Base-by-base conservation (phyloP, 208 protist genomes). In the Angomonas desouzai region DNA sequence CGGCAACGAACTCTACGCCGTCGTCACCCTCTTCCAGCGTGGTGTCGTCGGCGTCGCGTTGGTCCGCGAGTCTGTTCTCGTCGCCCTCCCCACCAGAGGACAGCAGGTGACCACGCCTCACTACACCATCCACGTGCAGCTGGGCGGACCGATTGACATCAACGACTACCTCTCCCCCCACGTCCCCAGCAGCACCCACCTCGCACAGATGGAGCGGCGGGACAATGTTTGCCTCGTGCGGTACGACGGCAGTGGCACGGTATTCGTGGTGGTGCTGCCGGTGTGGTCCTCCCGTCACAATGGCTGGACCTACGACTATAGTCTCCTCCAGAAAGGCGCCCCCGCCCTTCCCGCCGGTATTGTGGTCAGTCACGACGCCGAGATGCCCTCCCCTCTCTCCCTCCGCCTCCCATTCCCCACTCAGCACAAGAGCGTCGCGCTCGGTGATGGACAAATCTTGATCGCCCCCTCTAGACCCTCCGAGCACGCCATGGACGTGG, bases 391-490 rank as follows among this genome's bases (percentile, higher is more conserved):
- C 20, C 83, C 83, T 4, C 67, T 92, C 18, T 70, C 77, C 18
- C 30, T 91, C 18, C 83, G 85, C 3, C 51, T 94, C 38, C 89
- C 89, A 36, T 91, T 84, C 68, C 72, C 78, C 53, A 72, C 80
- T 0, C 43, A 11, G 16, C 81, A 69, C 3, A 74, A 75, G 30
- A 89, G 85, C 64, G 57, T 92, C 13, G 76, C 75, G 0, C 65
- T 92, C 9, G 83, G 89, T 27, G 51, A 61, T 11, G 72, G 71
- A 25, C 81, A 90, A 43, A 48, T 94, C 28, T 10, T 89, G 18
- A 60, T 92, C 20, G 49, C 80, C 36, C 89, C 89, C 3, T 74
- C 85, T 43, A 18, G 67, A 40, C 1, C 34, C 20, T 45, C 11
- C 9, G 51, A 29, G n/a, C 7, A 1, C 34, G 25, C 36, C 20